phyloP scores from a whole-genome alignment of 345 rosid species.

The Firmiana major region DNA sequence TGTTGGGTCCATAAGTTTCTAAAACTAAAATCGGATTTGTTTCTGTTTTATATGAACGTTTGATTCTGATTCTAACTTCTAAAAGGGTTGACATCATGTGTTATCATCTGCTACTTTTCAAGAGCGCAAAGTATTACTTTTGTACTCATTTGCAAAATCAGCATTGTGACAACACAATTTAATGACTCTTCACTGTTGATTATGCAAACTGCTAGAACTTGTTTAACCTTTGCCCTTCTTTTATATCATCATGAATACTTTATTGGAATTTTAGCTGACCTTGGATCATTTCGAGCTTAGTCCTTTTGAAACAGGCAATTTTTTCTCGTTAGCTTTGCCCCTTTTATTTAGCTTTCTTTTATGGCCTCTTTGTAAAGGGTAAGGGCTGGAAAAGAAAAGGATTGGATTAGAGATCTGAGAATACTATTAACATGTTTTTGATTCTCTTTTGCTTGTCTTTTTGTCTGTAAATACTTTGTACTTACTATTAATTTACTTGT shows the following conservation, averaged over 20 bases:
- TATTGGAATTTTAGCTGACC: neutral
- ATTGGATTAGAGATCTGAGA: neutral
- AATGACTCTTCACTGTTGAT: neutral
- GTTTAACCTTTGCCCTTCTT: neutral
- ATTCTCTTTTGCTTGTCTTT: neutral
- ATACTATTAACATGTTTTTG: neutral
- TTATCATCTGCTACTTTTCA: neutral
- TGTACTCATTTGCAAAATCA: neutral
- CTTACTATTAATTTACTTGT: constrained; percentile 1
- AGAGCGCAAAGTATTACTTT: neutral
- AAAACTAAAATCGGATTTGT: neutral
- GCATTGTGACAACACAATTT: neutral
- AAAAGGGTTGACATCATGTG: neutral
- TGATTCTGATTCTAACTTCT: neutral
- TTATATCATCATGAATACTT: neutral
- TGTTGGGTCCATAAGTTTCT: neutral
- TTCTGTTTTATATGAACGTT: neutral
- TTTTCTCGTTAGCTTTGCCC: neutral
- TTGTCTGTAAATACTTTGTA: neutral
- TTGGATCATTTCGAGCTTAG: neutral
- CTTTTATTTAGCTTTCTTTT: neutral
- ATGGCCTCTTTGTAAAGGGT: neutral
- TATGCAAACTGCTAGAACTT: neutral
- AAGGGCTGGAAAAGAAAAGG: neutral
- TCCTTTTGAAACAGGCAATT: neutral